Base-by-base conservation (phyloP, 345 rosid genomes). In the Kernera saxatilis region DNA sequence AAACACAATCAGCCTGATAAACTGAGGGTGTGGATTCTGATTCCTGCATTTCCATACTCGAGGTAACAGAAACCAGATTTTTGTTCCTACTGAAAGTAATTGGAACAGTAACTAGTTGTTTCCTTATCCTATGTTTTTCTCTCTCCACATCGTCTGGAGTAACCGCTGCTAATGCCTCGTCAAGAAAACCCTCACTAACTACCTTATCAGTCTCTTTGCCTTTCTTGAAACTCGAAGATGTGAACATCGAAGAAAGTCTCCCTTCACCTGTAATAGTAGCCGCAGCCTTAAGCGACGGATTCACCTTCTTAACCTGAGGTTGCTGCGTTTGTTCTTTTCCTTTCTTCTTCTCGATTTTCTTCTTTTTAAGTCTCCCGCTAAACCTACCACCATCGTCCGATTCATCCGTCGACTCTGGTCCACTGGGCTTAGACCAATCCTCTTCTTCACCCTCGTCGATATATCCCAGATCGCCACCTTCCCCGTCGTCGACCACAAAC, bases 381-480 rank as follows among this genome's bases (percentile, higher is more conserved):
- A 59, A 69, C 70, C 77, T 45, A 46, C 83, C 87, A 14, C 64
- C 86, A 19, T 82, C 86, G 19, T 84, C 90, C 1, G 86, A 79
- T 50, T 88, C 99, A 45, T 84, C 95, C 0, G 97, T 88, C 0
- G 93, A 91, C 12, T 53, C 79, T 62, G 82, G 79, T 22, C 85
- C 59, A 12, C 84, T 84, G 2, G 91, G 78, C 13, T 61, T 78
- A n/a, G 90, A 71, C 93, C 94, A 94, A 55, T 94, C 99, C 83
- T 91, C 99, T 67, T 94, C 99, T 48, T 85, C 85, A 2, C 96
- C 99, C 36, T 88, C 92, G 58, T 94, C 97, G 33, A 76, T 79
- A 41, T 94, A 94, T 4, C 99, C 99, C 2, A 89, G 76, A 44
- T 82, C 92, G 35, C 88, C 89, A 40, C 82, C 92, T 33, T 82